These are phyloP conservation scores for Gossypium australe DNA, from an alignment of 345 rosid genomes.

Conservation along the genomic window DNA sequence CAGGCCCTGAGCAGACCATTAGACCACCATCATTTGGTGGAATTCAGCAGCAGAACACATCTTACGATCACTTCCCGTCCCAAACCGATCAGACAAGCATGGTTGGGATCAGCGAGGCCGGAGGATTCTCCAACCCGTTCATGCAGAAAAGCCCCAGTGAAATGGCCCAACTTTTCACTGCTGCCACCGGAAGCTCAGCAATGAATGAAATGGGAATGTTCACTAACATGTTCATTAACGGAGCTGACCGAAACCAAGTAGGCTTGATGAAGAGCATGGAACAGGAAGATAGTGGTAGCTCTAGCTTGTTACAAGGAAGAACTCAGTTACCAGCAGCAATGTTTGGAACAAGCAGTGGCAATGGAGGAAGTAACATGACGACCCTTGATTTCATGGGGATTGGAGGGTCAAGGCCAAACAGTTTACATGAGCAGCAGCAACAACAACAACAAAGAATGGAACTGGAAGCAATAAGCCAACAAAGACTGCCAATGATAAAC, in stretches of 20 bases:
- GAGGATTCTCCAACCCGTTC: constrained; percentile 26
- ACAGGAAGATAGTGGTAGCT: constrained; percentile 22
- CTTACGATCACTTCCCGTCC: constrained; percentile 27
- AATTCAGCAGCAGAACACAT: constrained; percentile 24
- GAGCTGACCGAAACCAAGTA: constrained; percentile 18
- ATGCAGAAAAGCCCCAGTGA: constrained; percentile 29
- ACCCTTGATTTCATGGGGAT: constrained; percentile 59
- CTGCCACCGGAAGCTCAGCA: constrained; percentile 17
- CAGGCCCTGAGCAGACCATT: constrained; percentile 39
- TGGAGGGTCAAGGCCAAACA: constrained; percentile 32
- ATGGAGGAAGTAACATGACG: constrained; percentile 26
- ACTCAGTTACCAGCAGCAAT: constrained; percentile 24
- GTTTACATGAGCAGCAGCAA: constrained; percentile 31
- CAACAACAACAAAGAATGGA: constrained; percentile 25
- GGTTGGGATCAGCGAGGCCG: constrained; percentile 24
- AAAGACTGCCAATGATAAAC: constrained; percentile 35
- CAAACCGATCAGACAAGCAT: constrained; percentile 30
- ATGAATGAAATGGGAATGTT: constrained; percentile 46
- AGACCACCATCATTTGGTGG: constrained; percentile 21
- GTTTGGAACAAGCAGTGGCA: constrained; percentile 20
- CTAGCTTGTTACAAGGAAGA: constrained; percentile 25
- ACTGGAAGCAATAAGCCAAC: constrained; percentile 42
- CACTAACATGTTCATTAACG: constrained; percentile 32
- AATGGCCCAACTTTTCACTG: constrained; percentile 33
- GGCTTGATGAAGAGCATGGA: constrained; percentile 27